Evolutionary conservation across 768 basidiomycete species (phyloP), one percentile per base, ranked within the genome.

Genomic region (Collybia sordida): DNA sequence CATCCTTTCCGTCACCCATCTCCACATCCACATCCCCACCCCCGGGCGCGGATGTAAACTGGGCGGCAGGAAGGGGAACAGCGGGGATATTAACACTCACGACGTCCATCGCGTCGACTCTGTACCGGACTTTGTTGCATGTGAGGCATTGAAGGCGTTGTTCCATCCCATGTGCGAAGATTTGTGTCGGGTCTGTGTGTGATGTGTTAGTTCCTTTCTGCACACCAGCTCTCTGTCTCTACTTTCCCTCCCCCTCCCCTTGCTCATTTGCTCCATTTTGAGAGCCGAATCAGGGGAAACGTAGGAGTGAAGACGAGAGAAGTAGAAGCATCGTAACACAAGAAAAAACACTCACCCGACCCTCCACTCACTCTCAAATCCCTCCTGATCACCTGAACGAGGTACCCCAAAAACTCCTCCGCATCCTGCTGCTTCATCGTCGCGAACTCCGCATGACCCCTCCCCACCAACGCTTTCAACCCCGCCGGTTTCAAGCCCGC

Each of bases 401-500:
- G 71, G 67, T 96, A 83, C 28, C 82, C 78, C 47, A 99, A 78
- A 71, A 98, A 98, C 68, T 98, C 96, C 61, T 96, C 93, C 4
- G 94, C 85, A 60, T 99, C 97, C 63, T 98, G 97, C 67, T 99
- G 96, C 45, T 82, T 79, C 95, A 98, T 98, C 41, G 95, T 98
- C 27, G 89, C 75, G 60, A 98, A 98, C 69, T 98, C 97, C 25
- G 81, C 81, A 60, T 98, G 97, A 1, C 92, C 93, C 57, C 88
- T 90, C 2, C 96, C 96, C 28, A 98, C 82, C 8, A 98, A 79
- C 4, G 84, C 72, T 67, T 98, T 98, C 75, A 98, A 93, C 54
- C 82, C 82, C 1, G 75, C 74, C 0, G 96, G 97, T 37, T 81
- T 80, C 36, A 99, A 65, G 0, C 97, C 97, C 19, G 80, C 82